These are phyloP conservation scores for Cyclotella sp. DNA, from an alignment of 108 stramenopile species.

Conservation along the genomic window DNA sequence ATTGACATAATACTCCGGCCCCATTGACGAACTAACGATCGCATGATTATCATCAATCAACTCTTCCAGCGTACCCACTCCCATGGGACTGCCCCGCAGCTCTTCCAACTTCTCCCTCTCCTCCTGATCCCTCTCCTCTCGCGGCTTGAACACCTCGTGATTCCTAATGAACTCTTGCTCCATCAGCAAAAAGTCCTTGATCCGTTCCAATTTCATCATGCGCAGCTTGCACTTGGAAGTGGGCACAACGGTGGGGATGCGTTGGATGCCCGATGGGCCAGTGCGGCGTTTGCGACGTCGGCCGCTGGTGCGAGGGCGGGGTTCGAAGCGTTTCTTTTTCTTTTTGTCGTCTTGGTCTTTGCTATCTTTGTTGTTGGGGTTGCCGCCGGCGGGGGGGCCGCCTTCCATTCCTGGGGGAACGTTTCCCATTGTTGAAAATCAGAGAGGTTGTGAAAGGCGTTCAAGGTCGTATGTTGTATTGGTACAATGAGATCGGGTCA, in stretches of 20 bases:
- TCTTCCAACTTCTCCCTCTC: slow-evolving; percentile 98
- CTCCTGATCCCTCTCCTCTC: slow-evolving; percentile 96
- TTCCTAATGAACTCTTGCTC: slow-evolving; percentile 99
- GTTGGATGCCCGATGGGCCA: slow-evolving; percentile 87
- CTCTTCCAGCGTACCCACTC: slow-evolving; percentile 97
- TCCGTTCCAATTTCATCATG: slow-evolving; percentile 95
- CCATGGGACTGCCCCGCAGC: slow-evolving; percentile 95
- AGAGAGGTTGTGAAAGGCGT: not conserved
- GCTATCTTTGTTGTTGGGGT: slow-evolving; percentile 60
- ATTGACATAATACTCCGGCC: slow-evolving; percentile 99
- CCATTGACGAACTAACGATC: slow-evolving; percentile 94
- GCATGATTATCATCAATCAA: slow-evolving; percentile 99
- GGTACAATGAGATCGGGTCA: not conserved
- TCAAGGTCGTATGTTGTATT: not conserved
- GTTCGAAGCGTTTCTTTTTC: slow-evolving; percentile 98
- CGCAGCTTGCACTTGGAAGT: slow-evolving; percentile 97
- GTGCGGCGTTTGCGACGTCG: slow-evolving; percentile 93
- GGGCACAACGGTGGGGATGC: slow-evolving; percentile 90
- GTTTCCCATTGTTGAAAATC: slow-evolving; percentile 65
- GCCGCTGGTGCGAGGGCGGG: slow-evolving; percentile 71
- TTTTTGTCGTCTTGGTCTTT: slow-evolving; percentile 81
- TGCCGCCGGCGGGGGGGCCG: slow-evolving; percentile 51
- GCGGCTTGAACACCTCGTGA: slow-evolving; percentile 98
- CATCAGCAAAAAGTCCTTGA: slow-evolving; percentile 99
- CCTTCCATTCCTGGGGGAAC: slow-evolving; percentile 81